phyloP scores from a whole-genome alignment of 2,329 filamentous ascomycete genomes.

The Hymenoscyphus scutula region DNA sequence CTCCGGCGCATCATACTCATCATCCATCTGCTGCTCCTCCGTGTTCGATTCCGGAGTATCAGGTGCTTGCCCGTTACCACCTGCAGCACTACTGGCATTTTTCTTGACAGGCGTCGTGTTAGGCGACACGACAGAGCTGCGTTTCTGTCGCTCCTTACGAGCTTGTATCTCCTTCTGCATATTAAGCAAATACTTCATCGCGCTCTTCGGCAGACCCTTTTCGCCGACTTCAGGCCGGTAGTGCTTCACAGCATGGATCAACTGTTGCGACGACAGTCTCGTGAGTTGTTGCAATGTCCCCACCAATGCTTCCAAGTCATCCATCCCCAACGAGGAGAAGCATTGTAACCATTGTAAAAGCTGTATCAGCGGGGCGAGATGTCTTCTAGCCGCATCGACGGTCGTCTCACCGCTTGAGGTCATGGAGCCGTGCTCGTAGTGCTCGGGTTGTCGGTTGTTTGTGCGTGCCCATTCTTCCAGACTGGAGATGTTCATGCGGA shows the following conservation, averaged over 20 bases:
- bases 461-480: slow-evolving; percentile 93
- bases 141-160: slow-evolving; percentile 51
- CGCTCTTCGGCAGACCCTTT: slow-evolving; percentile 83
- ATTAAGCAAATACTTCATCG: slow-evolving; percentile 79
- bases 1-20: slow-evolving; percentile 68
- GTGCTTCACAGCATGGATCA: slow-evolving; percentile 87
- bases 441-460: slow-evolving; percentile 92
- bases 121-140: slow-evolving; percentile 48
- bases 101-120: slow-evolving; percentile 39
- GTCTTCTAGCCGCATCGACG: slow-evolving; percentile 76
- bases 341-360: slow-evolving; percentile 96
- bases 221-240: slow-evolving; percentile 95
- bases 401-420: slow-evolving; percentile 82
- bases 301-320: slow-evolving; percentile 85
- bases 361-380: slow-evolving; percentile 88
- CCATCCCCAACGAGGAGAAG: slow-evolving; percentile 83
- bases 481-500: slow-evolving; percentile 95
- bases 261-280: slow-evolving; percentile 77
- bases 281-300: slow-evolving; percentile 88
- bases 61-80: slow-evolving; percentile 44
- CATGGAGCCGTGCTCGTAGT: slow-evolving; percentile 90
- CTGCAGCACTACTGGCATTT: slow-evolving; percentile 15
- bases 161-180: slow-evolving; percentile 72
- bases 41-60: slow-evolving; percentile 42
- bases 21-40: slow-evolving; percentile 36